A percentile compares a stretch with the other conserved stretches of the same genome.
Evolutionary conservation across 2,329 filamentous ascomycete genomes (phyloP).

Genomic region (Aureobasidium sp.): DNA sequence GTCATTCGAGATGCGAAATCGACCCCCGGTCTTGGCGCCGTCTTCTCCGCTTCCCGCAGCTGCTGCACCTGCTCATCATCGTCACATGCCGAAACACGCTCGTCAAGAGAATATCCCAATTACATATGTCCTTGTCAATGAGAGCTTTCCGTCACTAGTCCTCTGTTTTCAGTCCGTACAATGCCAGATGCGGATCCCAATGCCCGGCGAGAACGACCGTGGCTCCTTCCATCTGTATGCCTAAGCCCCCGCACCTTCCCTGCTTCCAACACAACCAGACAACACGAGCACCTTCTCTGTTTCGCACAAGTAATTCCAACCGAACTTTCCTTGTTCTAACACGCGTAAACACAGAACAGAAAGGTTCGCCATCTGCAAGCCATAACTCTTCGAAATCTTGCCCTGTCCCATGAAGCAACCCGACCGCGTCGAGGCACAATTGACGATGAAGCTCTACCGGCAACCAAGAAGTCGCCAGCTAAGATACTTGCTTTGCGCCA

Average conservation of each 20-base stretch:
- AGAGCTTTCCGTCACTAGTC: background rate
- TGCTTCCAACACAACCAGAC: background rate
- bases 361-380: slow-evolving; percentile 81
- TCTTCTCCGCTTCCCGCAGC: slow-evolving; percentile 1
- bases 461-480: slow-evolving; percentile 54
- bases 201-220: slow-evolving; percentile 37
- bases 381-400: slow-evolving; percentile 78
- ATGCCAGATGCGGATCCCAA: background rate
- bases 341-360: slow-evolving; percentile 53
- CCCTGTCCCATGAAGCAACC: slow-evolving; percentile 47
- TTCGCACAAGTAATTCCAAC: too few species aligned
- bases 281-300: too few species aligned
- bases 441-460: slow-evolving; percentile 67
- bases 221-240: slow-evolving; percentile 43
- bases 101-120: background rate
- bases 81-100: background rate
- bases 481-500: slow-evolving; percentile 53
- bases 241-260: background rate
- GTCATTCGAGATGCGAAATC: background rate
- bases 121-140: background rate
- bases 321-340: background rate
- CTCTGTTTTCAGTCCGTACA: background rate
- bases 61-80: background rate
- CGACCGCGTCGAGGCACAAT: slow-evolving; percentile 51
- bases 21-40: background rate